Conservation (phyloP, 345 rosid genomes). For the Salix udensis region DNA sequence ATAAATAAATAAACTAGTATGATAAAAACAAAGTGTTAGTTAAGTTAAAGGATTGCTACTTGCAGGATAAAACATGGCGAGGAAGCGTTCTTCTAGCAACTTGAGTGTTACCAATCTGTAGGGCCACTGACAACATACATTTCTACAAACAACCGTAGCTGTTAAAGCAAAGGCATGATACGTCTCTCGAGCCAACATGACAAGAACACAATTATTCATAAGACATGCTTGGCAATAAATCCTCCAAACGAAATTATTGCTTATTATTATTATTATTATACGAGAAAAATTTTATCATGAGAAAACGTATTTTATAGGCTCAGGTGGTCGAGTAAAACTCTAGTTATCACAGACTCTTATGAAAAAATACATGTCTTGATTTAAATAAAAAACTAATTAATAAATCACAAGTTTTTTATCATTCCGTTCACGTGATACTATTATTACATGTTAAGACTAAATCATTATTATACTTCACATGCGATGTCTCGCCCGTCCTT, state of each 20-base stretch:
- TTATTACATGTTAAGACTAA: constrained; percentile 37
- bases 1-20: too few relatives aligned
- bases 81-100: neutral
- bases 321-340: too few relatives aligned
- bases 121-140: neutral
- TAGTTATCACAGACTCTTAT: too few relatives aligned
- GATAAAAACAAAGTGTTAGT: too few relatives aligned
- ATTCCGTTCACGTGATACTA: neutral
- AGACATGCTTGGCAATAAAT: constrained; percentile 5
- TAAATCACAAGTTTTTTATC: too few relatives aligned
- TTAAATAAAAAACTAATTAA: rapidly evolving
- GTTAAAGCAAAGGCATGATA: neutral
- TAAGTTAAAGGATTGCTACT: too few relatives aligned
- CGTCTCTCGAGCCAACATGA: neutral
- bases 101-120: neutral
- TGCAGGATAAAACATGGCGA: too few relatives aligned
- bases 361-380: too few relatives aligned
- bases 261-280: too few relatives aligned
- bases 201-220: neutral
- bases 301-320: too few relatives aligned
- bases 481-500: constrained; percentile 16
- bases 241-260: constrained; percentile 15
- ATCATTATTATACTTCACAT: constrained; percentile 47
- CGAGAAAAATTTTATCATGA: too few relatives aligned
- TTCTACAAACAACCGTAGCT: neutral